Base-by-base conservation (phyloP, 805 yeast genomes). In the Candida tallmaniae region DNA sequence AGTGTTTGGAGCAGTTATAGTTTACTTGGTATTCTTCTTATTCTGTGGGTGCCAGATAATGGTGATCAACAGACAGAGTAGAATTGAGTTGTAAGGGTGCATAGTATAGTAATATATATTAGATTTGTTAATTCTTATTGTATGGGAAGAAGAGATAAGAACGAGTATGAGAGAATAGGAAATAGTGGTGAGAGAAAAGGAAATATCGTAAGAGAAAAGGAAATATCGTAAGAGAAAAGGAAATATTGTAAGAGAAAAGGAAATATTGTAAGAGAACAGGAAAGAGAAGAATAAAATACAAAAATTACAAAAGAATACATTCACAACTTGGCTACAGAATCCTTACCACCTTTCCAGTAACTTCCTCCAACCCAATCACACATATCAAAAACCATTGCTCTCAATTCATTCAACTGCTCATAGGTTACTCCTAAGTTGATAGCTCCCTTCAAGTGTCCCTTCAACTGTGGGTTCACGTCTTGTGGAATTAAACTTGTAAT, bases 361-460 rank as follows among this genome's bases (percentile, higher is more conserved):
- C 53, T 45, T 14, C 78, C 65, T 2, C 88, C 95, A 54, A 83
- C 76, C 93, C 94, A 82, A 46, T 70, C 65, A 44, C 86, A 68
- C 16, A 87, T 61, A 38, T 74, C 72, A 31, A 85, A 70, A 4
- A 83, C 78, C 60, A 88, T 49, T 10, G 61, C 63, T 32, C 94
- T 67, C 8, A 77, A 73, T 2, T 76, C 76, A 32, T 67, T 64
- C 20, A 87, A 64, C 39, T 82, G 83, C 33, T 79, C 83, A 19
- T 54, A 50, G 7, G 83, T 66, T 6, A 84, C 82, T 0, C 96
- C 96, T 19, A 78, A 73, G 49, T 86, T 87, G 32, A 79, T 41
- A 0, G 96, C 96, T 0, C 97, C 97, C 54, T 73, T 76, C 41
- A 89, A 67, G 53, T 89, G 97, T 0, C 97, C 97, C 58, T 86